Conservation (phyloP, 2,329 filamentous ascomycete genomes). For the Colletotrichum sojae region DNA sequence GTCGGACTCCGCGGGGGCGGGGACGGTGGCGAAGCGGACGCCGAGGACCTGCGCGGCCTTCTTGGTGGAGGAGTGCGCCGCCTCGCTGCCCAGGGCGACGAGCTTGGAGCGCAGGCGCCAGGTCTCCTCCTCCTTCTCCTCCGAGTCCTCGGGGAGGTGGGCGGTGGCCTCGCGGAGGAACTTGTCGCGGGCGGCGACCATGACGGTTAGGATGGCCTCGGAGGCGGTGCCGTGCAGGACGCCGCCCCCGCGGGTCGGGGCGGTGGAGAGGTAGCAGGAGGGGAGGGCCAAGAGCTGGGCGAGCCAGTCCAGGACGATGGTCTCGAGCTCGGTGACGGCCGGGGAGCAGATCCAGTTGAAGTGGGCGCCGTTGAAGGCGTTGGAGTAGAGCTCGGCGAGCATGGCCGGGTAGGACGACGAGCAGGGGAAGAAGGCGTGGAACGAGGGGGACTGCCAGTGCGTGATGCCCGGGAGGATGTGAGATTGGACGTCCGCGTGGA, state of each 20-base stretch:
- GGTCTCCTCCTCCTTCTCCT: conserved; percentile 79
- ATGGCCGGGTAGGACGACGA: conserved; percentile 86
- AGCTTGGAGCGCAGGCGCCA: conserved; percentile 68
- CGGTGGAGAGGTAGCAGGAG: conserved; percentile 79
- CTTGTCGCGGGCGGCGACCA: conserved; percentile 89
- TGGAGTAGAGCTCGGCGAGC: conserved; percentile 92
- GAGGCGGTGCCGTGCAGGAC: conserved; percentile 95
- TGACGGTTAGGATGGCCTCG: conserved; percentile 87
- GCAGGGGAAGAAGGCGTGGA: conserved; percentile 96
- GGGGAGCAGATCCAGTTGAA: conserved; percentile 99
- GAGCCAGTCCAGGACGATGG: conserved; percentile 92
- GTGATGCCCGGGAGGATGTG: conserved; percentile 94
- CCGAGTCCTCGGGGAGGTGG: conserved; percentile 63
- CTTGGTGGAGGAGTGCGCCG: conserved; percentile 86
- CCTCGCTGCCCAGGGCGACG: conserved; percentile 84
- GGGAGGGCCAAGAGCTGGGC: conserved; percentile 83
- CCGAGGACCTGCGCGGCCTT: conserved; percentile 91
- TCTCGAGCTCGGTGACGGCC: conserved; percentile 93
- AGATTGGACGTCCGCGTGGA: conserved; percentile 85
- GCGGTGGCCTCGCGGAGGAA: conserved; percentile 75
- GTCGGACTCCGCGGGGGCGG: conserved; percentile 72
- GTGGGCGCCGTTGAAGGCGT: conserved; percentile 88
- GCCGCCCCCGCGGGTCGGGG: conserved; percentile 81
- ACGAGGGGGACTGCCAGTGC: conserved; percentile 95
- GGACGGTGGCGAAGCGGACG: conserved; percentile 81